phyloP scores from a whole-genome alignment of 306 rosid genomes.

The Mimosa pudica region DNA sequence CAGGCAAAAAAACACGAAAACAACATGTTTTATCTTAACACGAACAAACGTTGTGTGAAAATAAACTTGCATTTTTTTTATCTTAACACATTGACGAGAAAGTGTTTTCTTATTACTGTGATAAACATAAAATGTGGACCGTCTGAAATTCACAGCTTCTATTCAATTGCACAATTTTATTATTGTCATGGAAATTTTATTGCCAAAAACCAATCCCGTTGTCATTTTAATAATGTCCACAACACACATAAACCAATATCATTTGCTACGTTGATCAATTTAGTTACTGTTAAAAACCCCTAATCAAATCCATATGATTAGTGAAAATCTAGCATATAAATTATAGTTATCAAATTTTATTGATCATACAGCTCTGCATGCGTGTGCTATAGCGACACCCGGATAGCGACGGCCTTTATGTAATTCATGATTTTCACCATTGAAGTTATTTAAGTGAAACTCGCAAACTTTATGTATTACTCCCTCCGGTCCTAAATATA shows the following conservation, averaged over 20 bases:
- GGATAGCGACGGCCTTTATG: conserved; percentile 15
- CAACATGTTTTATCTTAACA: too few relatives aligned
- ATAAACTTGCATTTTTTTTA: too few relatives aligned
- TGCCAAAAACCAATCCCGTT: not conserved
- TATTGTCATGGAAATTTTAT: not conserved
- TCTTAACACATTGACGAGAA: too few relatives aligned
- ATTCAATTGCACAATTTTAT: not conserved
- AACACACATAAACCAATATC: too few relatives aligned
- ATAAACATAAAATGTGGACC: too few relatives aligned
- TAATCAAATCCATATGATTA: conserved; percentile 15
- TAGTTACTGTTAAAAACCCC: not conserved
- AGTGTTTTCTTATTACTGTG: too few relatives aligned
- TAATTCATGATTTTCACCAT: not conserved
- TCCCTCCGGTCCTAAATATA: too few relatives aligned
- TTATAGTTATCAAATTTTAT: not conserved
- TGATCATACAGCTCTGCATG: not conserved
- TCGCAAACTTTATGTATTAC: not conserved
- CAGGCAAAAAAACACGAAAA: too few relatives aligned
- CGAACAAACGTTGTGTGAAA: too few relatives aligned
- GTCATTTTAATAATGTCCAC: not conserved
- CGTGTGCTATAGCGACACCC: not conserved
- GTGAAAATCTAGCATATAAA: not conserved
- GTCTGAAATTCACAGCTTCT: not conserved
- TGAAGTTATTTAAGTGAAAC: not conserved
- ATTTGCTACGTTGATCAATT: not conserved